Evolutionary conservation across 2,329 filamentous ascomycete species (phyloP).

Genomic region (Mycogone perniciosa): DNA sequence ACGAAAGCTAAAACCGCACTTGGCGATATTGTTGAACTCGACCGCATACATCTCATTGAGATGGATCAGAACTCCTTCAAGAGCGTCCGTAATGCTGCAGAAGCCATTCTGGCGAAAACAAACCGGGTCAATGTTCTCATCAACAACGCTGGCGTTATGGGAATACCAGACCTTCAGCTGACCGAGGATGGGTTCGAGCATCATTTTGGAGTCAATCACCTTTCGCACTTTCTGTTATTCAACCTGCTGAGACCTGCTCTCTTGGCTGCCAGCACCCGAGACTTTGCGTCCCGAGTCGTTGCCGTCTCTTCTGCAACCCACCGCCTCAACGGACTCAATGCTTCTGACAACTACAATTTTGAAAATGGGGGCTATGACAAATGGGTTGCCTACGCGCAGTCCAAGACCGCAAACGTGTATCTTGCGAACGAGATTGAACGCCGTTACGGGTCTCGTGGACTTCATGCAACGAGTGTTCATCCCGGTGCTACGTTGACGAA

Average conservation of each 20-base stretch:
- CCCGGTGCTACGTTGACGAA: slow-evolving; percentile 35
- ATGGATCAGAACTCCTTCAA: slow-evolving; percentile 15
- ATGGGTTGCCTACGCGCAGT: slow-evolving; percentile 37
- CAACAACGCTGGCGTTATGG: slow-evolving; percentile 39
- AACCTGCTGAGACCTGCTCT: slow-evolving; percentile 18
- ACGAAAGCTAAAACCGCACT: slow-evolving; percentile 26
- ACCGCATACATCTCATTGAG: slow-evolving; percentile 8
- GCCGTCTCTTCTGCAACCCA: slow-evolving; percentile 5
- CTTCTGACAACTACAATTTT: slow-evolving; percentile 16
- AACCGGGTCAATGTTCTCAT: slow-evolving; percentile 35
- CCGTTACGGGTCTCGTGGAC: slow-evolving; percentile 33
- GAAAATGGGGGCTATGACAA: slow-evolving; percentile 19
- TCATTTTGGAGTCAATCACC: slow-evolving; percentile 23
- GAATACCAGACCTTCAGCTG: slow-evolving; percentile 15
- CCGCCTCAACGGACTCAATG: neutral
- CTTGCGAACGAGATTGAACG: slow-evolving; percentile 45
- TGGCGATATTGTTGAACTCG: slow-evolving; percentile 12
- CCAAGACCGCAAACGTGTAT: slow-evolving; percentile 45
- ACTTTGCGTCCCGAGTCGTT: slow-evolving; percentile 6
- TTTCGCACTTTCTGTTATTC: slow-evolving; percentile 23
- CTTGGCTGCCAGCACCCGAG: neutral
- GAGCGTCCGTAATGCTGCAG: slow-evolving; percentile 23
- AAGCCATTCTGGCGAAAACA: slow-evolving; percentile 23
- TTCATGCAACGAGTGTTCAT: slow-evolving; percentile 34
- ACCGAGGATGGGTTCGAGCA: slow-evolving; percentile 19